A percentile compares a stretch with the other conserved stretches of the same genome.
Conservation (phyloP, 805 yeast species). For the Sugiyamaella boreocaroliniensis region DNA sequence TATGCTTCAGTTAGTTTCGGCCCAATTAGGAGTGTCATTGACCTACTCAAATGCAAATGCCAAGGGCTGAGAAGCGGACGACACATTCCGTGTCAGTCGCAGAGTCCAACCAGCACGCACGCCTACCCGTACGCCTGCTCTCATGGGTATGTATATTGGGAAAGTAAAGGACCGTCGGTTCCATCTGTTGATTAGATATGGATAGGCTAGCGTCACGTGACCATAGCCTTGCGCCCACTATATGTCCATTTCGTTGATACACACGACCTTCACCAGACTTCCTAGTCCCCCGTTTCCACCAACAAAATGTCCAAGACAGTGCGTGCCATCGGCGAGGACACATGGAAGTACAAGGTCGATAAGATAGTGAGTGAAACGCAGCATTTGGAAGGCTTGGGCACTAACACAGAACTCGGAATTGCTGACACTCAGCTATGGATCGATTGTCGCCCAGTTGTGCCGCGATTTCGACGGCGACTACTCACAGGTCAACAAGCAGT, state of each 20-base stretch:
- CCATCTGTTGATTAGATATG: too few species aligned
- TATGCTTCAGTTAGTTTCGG: slow-evolving; percentile 34
- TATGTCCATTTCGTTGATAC: too few species aligned
- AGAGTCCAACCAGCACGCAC: background rate
- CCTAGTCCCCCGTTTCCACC: background rate
- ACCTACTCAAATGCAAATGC: slow-evolving; percentile 26
- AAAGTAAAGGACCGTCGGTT: too few species aligned
- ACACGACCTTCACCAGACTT: too few species aligned
- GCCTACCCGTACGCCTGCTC: too few species aligned
- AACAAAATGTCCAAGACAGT: slow-evolving; percentile 20
- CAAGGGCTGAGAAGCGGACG: background rate
- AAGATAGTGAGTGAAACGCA: slow-evolving; percentile 54
- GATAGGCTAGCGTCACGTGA: too few species aligned
- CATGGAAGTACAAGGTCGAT: slow-evolving; percentile 83
- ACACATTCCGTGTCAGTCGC: background rate
- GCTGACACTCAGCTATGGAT: slow-evolving; percentile 91
- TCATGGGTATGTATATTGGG: too few species aligned
- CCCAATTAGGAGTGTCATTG: background rate
- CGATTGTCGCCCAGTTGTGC: slow-evolving; percentile 86
- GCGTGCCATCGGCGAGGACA: slow-evolving; percentile 67
- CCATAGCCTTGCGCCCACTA: too few species aligned
- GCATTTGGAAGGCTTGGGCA: background rate
- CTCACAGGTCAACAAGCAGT: slow-evolving; percentile 68
- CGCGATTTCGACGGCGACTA: slow-evolving; percentile 75
- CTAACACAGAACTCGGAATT: slow-evolving; percentile 69